Evolutionary conservation across 306 rosid species (phyloP).

Genomic region (Cajanus cajan): DNA sequence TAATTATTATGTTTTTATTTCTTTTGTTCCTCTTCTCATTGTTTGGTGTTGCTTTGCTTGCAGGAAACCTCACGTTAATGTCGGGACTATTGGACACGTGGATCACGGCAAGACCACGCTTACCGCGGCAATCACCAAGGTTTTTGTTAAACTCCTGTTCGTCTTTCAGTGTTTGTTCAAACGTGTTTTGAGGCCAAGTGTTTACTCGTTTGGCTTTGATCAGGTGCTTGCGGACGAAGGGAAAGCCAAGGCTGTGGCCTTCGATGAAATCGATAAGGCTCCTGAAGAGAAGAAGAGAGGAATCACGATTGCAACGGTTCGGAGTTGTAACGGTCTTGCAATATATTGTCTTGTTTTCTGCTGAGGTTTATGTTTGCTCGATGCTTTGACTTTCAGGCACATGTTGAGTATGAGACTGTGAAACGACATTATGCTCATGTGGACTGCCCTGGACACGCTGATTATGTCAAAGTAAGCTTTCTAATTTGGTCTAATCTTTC

Average conservation of each 20-base stretch:
- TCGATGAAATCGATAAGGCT: constrained; percentile 95
- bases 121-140: constrained; percentile 42
- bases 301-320: constrained; percentile 90
- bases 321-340: constrained; percentile 16
- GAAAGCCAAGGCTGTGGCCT: constrained; percentile 86
- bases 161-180: background rate
- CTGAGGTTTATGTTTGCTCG: background rate
- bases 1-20: background rate
- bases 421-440: constrained; percentile 91
- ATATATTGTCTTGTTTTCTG: background rate
- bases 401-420: constrained; percentile 83
- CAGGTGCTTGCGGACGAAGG: constrained; percentile 93
- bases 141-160: background rate
- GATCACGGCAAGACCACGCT: constrained; percentile 48
- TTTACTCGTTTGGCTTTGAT: background rate
- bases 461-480: constrained; percentile 80
- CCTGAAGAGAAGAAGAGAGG: constrained; percentile 98
- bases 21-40: background rate
- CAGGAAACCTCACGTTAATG: constrained; percentile 48
- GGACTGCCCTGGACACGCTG: constrained; percentile 96
- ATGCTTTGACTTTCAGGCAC: constrained; percentile 59
- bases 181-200: background rate
- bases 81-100: constrained; percentile 46
- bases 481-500: background rate
- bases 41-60: background rate